Evolutionary conservation across 1,284 basidiomycete species (phyloP), one percentile per base, ranked within the genome.

Genomic region (Pterulicium gracile): DNA sequence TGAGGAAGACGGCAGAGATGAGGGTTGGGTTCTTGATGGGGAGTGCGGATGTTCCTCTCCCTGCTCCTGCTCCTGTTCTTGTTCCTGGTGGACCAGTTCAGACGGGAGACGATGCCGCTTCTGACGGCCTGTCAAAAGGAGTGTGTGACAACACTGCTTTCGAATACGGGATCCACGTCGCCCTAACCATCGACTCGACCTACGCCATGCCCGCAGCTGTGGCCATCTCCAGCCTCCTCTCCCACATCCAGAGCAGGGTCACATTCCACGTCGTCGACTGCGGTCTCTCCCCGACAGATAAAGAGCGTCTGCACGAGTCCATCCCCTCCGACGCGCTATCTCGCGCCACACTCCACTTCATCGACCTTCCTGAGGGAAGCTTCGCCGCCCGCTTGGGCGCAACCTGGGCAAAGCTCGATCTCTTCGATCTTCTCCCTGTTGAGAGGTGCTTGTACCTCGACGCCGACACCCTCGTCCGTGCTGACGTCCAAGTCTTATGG

Each of bases 391-490:
- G 53, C 24, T 50, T 59, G 46, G 68, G 68, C 2, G 45, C 61
- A 1, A 55, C 57, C 0, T 79, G 74, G 75, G 72, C 69, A 0
- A 79, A 77, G 55, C 48, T 78, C 18, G 72, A 74, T 44, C 61
- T 77, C 56, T 56, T 71, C 23, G 49, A 52, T 1, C 47, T 61
- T n/a, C 53, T 78, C 14, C 75, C 75, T 0, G 64, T 72, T 10
- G 71, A 78, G 52, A 61, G 71, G 0, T 67, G 67, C 3, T 56
- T 77, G 3, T 77, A 77, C 53, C 61, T 78, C 13, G 76, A 79
- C 45, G 69, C 71, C 2, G 77, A 80, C 52, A 59, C 68, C 10
- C 58, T 79, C 1, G 65, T 77, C 12, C 64, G 69, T 12, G 55
- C 46, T n/a, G 63, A 66, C 50, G 40, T 77, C 40, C 55, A 50